These are phyloP conservation scores for Aurantiochytrium sp. DNA, from an alignment of 108 stramenopile species.

Conservation along the genomic window DNA sequence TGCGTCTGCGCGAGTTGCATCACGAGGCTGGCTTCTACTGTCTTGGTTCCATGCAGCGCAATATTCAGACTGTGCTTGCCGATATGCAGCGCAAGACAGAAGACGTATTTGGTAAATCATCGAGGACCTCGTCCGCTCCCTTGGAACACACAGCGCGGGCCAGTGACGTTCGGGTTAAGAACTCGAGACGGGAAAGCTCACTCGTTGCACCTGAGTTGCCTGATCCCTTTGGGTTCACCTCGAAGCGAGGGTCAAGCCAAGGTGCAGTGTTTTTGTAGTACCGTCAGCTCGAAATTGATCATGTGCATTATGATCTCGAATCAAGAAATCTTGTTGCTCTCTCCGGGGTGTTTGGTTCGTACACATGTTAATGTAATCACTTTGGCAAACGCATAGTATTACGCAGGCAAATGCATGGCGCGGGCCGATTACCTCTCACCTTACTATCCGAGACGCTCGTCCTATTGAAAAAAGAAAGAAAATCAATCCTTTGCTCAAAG, in stretches of 20 bases:
- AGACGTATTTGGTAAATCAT: neutral
- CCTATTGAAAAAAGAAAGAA: no score
- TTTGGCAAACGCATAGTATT: no score
- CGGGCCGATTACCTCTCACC: no score
- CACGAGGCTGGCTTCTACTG: slow-evolving; percentile 2
- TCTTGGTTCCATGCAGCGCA: neutral
- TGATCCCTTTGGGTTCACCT: slow-evolving; percentile 3
- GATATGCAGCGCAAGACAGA: neutral
- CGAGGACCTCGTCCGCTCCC: neutral
- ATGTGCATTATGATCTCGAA: no score
- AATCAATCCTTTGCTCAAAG: no score
- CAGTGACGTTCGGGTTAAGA: neutral
- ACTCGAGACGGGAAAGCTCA: neutral
- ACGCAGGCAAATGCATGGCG: no score
- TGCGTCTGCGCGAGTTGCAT: neutral
- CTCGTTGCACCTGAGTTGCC: neutral
- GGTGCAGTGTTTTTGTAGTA: neutral
- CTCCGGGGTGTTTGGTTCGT: no score
- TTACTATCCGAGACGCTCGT: no score
- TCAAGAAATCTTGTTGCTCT: no score
- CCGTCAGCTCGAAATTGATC: no score
- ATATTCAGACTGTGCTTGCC: neutral
- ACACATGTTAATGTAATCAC: no score
- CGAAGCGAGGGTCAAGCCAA: neutral
- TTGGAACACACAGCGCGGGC: neutral